Percentiles rank a stretch among this genome's conserved stretches.
These are phyloP conservation scores for Cyberlindnera euphorbiae DNA, from an alignment of 805 yeast species.

Conservation along the genomic window DNA sequence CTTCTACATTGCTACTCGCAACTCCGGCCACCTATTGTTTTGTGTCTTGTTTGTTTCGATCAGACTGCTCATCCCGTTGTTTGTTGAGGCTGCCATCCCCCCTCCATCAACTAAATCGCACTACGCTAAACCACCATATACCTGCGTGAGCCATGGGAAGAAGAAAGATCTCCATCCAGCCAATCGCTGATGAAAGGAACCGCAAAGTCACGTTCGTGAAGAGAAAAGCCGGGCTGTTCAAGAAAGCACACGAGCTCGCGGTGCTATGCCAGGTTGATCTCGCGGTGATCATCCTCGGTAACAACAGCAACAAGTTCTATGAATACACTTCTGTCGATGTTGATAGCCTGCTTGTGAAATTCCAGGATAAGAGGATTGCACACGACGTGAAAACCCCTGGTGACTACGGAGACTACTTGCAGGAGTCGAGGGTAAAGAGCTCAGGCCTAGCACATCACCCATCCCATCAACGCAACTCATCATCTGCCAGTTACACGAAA, in stretches of 20 bases:
- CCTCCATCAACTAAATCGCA: not conserved
- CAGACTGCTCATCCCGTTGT: no score
- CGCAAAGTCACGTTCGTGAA: slow-evolving; percentile 84
- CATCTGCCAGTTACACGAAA: slow-evolving; percentile 15
- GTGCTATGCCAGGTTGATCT: slow-evolving; percentile 90
- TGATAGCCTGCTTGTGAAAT: slow-evolving; percentile 40
- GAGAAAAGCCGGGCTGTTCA: slow-evolving; percentile 90
- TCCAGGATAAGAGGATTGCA: slow-evolving; percentile 27
- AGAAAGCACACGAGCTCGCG: slow-evolving; percentile 57
- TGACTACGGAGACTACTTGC: slow-evolving; percentile 59
- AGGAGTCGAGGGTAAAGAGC: slow-evolving; percentile 27
- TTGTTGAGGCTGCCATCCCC: no score
- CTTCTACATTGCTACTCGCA: no score
- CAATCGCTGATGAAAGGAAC: slow-evolving; percentile 85
- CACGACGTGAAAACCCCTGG: slow-evolving; percentile 64
- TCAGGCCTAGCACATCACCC: not conserved
- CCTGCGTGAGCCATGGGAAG: slow-evolving; percentile 72
- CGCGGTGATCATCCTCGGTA: slow-evolving; percentile 83
- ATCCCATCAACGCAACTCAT: slow-evolving; percentile 13
- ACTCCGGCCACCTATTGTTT: no score
- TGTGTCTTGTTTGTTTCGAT: no score
- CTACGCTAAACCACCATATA: not conserved
- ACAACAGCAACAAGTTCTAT: slow-evolving; percentile 69
- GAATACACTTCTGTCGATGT: slow-evolving; percentile 78
- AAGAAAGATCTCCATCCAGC: slow-evolving; percentile 91